Evolutionary conservation across 495 filamentous ascomycete species (phyloP), one percentile per base, ranked within the genome.

Genomic region (Polyplosphaeria fusca): DNA sequence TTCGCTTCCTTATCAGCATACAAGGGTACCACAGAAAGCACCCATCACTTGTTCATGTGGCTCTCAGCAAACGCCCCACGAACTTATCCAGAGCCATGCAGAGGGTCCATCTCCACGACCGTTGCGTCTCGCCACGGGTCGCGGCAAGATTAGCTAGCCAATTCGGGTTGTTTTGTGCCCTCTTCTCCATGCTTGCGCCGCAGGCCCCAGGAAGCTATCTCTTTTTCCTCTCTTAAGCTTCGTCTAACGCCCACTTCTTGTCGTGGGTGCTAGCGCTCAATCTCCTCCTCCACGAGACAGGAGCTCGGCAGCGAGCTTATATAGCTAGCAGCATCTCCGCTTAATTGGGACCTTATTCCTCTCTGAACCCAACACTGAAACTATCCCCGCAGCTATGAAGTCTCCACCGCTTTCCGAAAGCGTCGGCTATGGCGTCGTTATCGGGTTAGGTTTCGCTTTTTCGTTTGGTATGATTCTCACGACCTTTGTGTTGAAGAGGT

Each of bases 401-500:
- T 19, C 24, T 23, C 52, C 62, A 28, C 62, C 62, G 4, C 62
- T 65, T n/a, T 22, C 42, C 14, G 57, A 65, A 38, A 53, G 47
- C 27, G 58, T 57, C 30, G 62, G 69, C 47, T 72, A 72, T 70
- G 69, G 69, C 40, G 57, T 72, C 24, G 56, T 72, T 27, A 52
- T 72, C 47, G 69, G 69, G 12, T 39, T 72, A 22, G 69, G 69
- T 20, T 69, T 70, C 37, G 63, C 67, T 18, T 70, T 72, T 58
- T 65, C 69, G 60, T 55, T 69, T 52, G 65, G 61, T 28, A 70
- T 69, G 68, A 69, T 69, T 49, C 20, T 70, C 20, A 70, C 65
- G n/a, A 73, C 70, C n/a, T 73, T 70, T 53, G 67, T 73, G 13
- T 60, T 73, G 11, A 64, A 70, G 42, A 58, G 64, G 61, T 63